These are phyloP conservation scores for Pyronema domesticum DNA, from an alignment of 495 filamentous ascomycete genomes.

Conservation along the genomic window DNA sequence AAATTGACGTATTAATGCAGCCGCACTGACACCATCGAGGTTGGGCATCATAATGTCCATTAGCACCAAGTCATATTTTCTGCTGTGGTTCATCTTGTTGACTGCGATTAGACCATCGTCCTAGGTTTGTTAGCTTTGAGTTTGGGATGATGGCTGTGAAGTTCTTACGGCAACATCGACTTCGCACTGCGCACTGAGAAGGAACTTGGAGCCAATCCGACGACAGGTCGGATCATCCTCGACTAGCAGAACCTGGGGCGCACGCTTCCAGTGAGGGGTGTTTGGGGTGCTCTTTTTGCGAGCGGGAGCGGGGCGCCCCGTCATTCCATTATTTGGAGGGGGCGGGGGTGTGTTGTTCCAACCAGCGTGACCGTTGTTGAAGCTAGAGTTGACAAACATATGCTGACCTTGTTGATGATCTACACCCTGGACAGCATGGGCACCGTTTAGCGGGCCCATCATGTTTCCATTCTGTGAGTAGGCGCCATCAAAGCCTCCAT, in stretches of 20 bases:
- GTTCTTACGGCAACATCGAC: conserved; percentile 79
- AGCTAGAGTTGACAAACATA: not conserved
- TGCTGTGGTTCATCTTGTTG: conserved; percentile 56
- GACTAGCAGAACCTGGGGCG: conserved; percentile 75
- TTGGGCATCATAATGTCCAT: conserved; percentile 99
- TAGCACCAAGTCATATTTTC: conserved; percentile 72
- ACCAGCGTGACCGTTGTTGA: conserved; percentile 7
- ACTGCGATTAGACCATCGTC: conserved; percentile 84
- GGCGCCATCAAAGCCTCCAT: not conserved
- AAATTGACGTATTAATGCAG: conserved; percentile 81
- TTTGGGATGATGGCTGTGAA: not conserved
- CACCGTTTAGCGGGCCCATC: conserved; percentile 1
- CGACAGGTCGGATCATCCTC: conserved; percentile 92
- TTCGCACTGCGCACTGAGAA: conserved; percentile 69
- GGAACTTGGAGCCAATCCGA: conserved; percentile 83
- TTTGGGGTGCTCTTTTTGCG: conserved; percentile 50
- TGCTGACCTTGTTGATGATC: not conserved
- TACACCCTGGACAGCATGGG: not conserved
- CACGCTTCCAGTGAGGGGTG: conserved; percentile 46
- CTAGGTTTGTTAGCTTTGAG: conserved; percentile 32
- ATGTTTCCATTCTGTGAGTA: conserved; percentile 5
- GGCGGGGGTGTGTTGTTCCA: conserved; percentile 11
- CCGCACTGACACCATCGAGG: conserved; percentile 86
- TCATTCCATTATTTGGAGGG: conserved; percentile 4
- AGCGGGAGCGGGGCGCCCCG: conserved; percentile 15